A percentile compares a stretch with the other conserved stretches of the same genome.
phyloP scores from a whole-genome alignment of 352 stramenopile species.

The Globisporangium takayamanum region DNA sequence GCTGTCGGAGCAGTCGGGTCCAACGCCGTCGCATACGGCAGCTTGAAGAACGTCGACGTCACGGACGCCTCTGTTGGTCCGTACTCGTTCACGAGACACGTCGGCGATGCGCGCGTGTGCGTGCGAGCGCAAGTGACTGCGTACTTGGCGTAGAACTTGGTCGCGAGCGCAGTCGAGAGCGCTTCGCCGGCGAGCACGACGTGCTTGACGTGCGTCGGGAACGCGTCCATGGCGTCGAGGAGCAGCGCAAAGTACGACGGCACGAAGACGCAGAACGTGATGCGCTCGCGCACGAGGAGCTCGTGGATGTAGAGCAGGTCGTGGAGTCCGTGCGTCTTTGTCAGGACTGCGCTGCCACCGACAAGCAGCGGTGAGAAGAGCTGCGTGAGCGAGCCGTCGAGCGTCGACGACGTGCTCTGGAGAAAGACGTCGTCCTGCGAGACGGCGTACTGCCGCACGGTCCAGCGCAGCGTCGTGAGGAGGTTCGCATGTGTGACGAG shows the following conservation, averaged over 20 bases:
- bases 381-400: constrained; percentile 54
- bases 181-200: too few species aligned
- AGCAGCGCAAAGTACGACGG: constrained; percentile 52
- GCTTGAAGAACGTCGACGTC: too few species aligned
- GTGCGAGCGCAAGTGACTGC: too few species aligned
- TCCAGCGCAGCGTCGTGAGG: constrained; percentile 52
- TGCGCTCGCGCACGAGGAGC: constrained; percentile 16
- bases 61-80: too few species aligned
- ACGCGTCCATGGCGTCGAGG: constrained; percentile 28
- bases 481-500: constrained; percentile 53
- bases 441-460: constrained; percentile 46
- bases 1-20: too few species aligned
- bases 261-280: constrained; percentile 53
- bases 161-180: too few species aligned
- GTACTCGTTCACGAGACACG: too few species aligned
- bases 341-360: constrained; percentile 14
- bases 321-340: constrained; percentile 8
- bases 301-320: constrained; percentile 32
- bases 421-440: constrained; percentile 48
- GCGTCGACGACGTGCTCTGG: constrained; percentile 51
- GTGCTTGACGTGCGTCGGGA: neutral
- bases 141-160: too few species aligned
- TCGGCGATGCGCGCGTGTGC: too few species aligned
- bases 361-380: constrained; percentile 44
- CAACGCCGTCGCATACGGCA: too few species aligned